These are phyloP conservation scores for Mycena filopes DNA, from an alignment of 768 basidiomycete genomes.

Conservation along the genomic window DNA sequence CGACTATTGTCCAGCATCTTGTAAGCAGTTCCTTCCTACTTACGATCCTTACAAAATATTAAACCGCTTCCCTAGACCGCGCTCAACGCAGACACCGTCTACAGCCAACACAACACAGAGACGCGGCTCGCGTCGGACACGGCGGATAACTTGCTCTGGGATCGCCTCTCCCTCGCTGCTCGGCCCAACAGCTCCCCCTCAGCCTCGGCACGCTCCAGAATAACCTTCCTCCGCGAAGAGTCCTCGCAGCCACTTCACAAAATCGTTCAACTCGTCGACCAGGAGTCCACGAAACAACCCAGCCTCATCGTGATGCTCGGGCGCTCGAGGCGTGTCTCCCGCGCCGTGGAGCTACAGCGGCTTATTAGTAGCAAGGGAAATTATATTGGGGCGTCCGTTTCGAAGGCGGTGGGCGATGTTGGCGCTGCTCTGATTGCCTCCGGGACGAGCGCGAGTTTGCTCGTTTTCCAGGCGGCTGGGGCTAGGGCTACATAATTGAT, in stretches of 20 bases:
- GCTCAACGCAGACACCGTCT: constrained; percentile 75
- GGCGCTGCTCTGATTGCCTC: constrained; percentile 73
- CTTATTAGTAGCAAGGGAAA: constrained; percentile 54
- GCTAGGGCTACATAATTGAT: constrained; percentile 22
- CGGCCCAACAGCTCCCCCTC: constrained; percentile 41
- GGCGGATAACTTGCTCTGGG: constrained; percentile 85
- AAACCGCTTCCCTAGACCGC: constrained; percentile 47
- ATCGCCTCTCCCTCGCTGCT: constrained; percentile 58
- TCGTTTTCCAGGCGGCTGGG: constrained; percentile 65
- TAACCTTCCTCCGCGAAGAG: constrained; percentile 65
- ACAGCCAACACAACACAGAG: constrained; percentile 70
- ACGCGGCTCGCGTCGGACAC: constrained; percentile 79
- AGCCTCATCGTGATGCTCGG: constrained; percentile 75
- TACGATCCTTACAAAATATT: neutral
- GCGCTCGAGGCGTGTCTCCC: constrained; percentile 74
- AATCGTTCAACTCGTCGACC: constrained; percentile 57
- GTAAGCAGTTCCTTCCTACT: constrained; percentile 38
- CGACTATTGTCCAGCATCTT: constrained; percentile 37
- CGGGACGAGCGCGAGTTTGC: constrained; percentile 58
- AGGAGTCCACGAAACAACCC: constrained; percentile 42
- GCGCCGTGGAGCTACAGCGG: constrained; percentile 66
- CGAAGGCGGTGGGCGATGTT: constrained; percentile 81
- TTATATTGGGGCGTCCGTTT: constrained; percentile 62
- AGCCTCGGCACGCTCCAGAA: constrained; percentile 63
- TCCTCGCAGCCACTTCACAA: constrained; percentile 67